Evolutionary conservation across 148 eudicot genomes (phyloP).

Genomic region (Tetragonia tetragonoides): DNA sequence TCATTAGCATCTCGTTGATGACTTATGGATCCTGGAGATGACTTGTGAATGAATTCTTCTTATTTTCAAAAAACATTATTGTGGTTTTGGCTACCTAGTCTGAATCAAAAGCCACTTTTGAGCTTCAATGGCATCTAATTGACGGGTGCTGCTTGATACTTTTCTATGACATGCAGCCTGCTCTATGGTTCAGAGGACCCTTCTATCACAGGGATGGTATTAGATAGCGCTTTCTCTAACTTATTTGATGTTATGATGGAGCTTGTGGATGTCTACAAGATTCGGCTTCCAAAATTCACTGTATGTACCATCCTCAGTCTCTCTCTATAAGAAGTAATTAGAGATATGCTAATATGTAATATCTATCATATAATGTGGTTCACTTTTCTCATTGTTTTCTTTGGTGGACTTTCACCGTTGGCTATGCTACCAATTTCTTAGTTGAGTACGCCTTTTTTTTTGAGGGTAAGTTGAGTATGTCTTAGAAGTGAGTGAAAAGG

Average conservation of each 20-base stretch:
- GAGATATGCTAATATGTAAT: background rate
- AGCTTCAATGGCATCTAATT: background rate
- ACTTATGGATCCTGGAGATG: background rate
- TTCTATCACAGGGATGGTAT: constrained; percentile 84
- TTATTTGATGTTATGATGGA: constrained; percentile 89
- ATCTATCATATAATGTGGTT: background rate
- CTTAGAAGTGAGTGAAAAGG: too few species aligned
- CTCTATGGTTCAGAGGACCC: constrained; percentile 97
- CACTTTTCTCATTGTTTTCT: background rate
- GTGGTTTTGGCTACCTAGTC: background rate
- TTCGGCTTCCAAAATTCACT: constrained; percentile 87
- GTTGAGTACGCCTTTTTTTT: too few species aligned
- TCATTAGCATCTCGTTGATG: background rate
- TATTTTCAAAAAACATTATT: too few species aligned
- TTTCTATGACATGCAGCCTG: constrained; percentile 56
- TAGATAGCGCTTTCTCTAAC: constrained; percentile 91
- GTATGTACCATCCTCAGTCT: constrained; percentile 40
- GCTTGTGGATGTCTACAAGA: constrained; percentile 87
- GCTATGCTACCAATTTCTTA: background rate
- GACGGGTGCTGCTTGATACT: background rate
- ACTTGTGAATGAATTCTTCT: too few species aligned
- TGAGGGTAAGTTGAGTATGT: too few species aligned
- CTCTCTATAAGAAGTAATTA: constrained; percentile 5
- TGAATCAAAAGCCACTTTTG: background rate
- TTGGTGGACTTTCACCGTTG: background rate